Evolutionary conservation across 1,139 yeast species (phyloP).

Genomic region (Yarrowia galli): DNA sequence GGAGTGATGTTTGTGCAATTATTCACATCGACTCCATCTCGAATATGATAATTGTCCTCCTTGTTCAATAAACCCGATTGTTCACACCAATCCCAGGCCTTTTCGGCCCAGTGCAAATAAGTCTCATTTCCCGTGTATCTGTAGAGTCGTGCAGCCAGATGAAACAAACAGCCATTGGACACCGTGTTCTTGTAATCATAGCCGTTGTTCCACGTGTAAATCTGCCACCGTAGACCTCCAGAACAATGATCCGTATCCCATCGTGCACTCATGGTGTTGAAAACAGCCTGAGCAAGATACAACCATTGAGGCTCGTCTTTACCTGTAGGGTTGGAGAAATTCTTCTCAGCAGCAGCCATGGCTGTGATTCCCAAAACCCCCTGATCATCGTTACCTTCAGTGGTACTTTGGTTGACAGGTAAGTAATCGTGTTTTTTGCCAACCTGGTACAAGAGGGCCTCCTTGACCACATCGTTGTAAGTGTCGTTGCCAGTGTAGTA

Average conservation of each 20-base stretch:
- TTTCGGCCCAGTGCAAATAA: conserved; percentile 79
- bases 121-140: conserved; percentile 73
- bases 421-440: conserved; percentile 80
- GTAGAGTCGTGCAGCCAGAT: conserved; percentile 82
- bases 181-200: conserved; percentile 89
- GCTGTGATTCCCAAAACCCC: conserved; percentile 96
- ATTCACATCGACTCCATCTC: conserved; percentile 77
- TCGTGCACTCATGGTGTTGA: conserved; percentile 85
- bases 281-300: conserved; percentile 76
- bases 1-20: conserved; percentile 66
- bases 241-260: conserved; percentile 79
- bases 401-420: conserved; percentile 89
- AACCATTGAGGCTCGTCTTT: conserved; percentile 69
- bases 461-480: conserved; percentile 63
- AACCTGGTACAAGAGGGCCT: conserved; percentile 74
- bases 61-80: conserved; percentile 62
- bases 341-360: conserved; percentile 89
- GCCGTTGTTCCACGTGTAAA: conserved; percentile 90
- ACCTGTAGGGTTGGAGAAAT: conserved; percentile 80
- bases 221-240: conserved; percentile 96
- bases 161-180: conserved; percentile 86
- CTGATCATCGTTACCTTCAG: conserved; percentile 98
- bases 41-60: conserved; percentile 52
- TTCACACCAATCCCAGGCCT: conserved; percentile 80
- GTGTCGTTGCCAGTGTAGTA: conserved; percentile 75